phyloP scores from a whole-genome alignment of 2,329 filamentous ascomycete genomes.

The Venturia pyrina region DNA sequence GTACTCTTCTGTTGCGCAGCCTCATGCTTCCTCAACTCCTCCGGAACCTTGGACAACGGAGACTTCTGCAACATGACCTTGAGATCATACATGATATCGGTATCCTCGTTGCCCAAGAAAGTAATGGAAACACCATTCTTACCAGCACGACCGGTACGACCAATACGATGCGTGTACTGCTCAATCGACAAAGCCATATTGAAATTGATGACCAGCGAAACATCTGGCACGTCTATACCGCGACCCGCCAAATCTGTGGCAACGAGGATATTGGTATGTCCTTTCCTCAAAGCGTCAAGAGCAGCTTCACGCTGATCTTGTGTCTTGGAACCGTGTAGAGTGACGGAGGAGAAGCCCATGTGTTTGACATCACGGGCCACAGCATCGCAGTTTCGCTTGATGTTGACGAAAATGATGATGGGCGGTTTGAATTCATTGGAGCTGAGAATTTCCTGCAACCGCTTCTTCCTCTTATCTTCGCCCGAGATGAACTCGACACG shows the following conservation, averaged over 20 bases:
- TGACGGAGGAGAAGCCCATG: conserved; percentile 84
- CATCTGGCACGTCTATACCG: conserved; percentile 95
- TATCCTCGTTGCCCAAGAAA: conserved; percentile 84
- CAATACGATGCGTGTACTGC: conserved; percentile 91
- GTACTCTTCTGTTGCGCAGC: conserved; percentile 52
- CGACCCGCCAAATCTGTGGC: conserved; percentile 91
- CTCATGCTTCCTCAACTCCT: conserved; percentile 82
- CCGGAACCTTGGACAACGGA: conserved; percentile 75
- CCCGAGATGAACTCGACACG: conserved; percentile 83
- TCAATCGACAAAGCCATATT: conserved; percentile 95
- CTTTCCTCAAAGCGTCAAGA: conserved; percentile 71
- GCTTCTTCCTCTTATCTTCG: conserved; percentile 94
- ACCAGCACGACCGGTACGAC: conserved; percentile 91
- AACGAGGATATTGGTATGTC: conserved; percentile 76
- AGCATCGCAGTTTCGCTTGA: conserved; percentile 96
- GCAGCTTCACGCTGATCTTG: conserved; percentile 97
- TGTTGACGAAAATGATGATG: conserved; percentile 99
- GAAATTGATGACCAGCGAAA: conserved; percentile 93
- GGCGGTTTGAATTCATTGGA: conserved; percentile 74
- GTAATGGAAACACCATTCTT: conserved; percentile 96
- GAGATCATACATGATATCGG: conserved; percentile 80
- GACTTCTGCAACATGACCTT: conserved; percentile 95
- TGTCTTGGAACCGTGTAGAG: conserved; percentile 89
- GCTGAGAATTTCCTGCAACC: conserved; percentile 78
- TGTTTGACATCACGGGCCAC: conserved; percentile 89